Conservation (phyloP, 305 asterid genomes). For the Fraxinus velutina region DNA sequence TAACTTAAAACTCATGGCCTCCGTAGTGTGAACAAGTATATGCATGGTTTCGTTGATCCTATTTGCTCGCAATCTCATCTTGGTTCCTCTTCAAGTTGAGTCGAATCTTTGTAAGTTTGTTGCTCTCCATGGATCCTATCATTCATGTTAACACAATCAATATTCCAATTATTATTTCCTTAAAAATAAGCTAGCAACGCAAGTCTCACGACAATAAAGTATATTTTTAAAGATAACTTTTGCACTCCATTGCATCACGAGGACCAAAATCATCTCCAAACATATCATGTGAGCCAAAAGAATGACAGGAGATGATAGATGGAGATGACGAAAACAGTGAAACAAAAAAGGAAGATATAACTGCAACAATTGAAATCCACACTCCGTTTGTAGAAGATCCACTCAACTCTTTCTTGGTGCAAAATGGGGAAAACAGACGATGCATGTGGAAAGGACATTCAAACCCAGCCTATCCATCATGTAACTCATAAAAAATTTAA, state of each 20-base stretch:
- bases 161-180: not conserved
- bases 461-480: not conserved
- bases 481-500: slow-evolving; percentile 1
- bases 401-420: not conserved
- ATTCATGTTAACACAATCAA: not conserved
- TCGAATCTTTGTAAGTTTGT: too few species aligned
- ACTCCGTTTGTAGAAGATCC: not conserved
- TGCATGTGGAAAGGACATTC: not conserved
- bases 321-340: not conserved
- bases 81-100: too few species aligned
- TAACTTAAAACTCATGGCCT: too few species aligned
- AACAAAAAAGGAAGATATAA: not conserved
- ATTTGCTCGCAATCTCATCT: too few species aligned
- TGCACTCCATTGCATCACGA: slow-evolving; percentile 3
- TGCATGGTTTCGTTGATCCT: too few species aligned
- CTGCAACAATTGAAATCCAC: not conserved
- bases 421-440: not conserved
- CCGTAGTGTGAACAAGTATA: too few species aligned
- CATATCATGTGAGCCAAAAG: not conserved
- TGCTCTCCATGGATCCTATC: too few species aligned
- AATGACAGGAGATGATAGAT: not conserved
- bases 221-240: not conserved
- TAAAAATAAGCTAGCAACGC: not conserved
- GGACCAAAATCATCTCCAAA: not conserved
- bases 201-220: not conserved